Evolutionary conservation across 2,329 filamentous ascomycete species (phyloP), one percentile per base, ranked within the genome.

Genomic region (Pseudogymnoascus sp.): DNA sequence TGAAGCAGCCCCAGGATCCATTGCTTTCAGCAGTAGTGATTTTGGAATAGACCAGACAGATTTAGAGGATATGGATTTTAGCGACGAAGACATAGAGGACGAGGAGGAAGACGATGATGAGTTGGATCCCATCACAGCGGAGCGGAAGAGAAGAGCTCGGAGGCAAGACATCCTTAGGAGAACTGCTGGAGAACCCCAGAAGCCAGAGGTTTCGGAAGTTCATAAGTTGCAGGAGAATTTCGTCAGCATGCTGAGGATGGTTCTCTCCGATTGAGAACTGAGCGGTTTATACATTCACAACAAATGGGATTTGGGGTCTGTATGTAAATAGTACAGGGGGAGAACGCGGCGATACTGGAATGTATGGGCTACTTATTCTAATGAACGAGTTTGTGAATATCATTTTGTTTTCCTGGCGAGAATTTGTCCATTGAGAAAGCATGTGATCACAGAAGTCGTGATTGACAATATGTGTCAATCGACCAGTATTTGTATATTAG

Each of bases 21-120:
- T 80, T 67, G 70, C 72, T 16, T 95, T 97, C 77, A 86, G 83
- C 70, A 87, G 88, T 22, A 85, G 84, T 58, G 94, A 99, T 76
- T 99, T 99, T 77, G 94, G 94, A 0, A 78, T 99, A 19, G 86
- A 97, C 72, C 84, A 89, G 70, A 87, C 89, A 71, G 94, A 97
- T 72, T 78, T 97, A 12, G 85, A 93, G 72, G 92, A 96, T 65
- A 86, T 97, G 74, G 85, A 85, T 49, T 91, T 94, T 68, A 90
- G 90, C 2, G 89, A 92, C 62, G 84, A 85, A 1, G 86, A 87
- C 11, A 82, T 84, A 5, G 84, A 87, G 63, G 79, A 82, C 30
- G 84, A 88, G 67, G 81, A 88, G n/a, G 87, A 88, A 62, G 84
- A 82, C 11, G 87, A 90, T 60, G 91, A 95, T 63, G 87, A 92